These are phyloP conservation scores for Globisporangium spinosum DNA, from an alignment of 352 stramenopile genomes.

Conservation along the genomic window DNA sequence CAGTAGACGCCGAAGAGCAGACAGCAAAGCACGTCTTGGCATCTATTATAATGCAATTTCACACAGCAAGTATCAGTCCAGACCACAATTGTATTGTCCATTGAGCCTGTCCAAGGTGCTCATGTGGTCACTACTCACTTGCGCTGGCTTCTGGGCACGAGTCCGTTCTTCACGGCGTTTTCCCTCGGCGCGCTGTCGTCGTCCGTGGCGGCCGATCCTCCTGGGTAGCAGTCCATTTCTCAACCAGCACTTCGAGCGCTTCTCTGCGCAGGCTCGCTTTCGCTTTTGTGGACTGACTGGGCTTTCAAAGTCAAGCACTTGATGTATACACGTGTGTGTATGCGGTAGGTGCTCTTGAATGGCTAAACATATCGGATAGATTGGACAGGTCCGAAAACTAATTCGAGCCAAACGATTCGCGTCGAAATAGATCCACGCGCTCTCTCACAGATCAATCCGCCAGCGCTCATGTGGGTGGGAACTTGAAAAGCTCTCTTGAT, in stretches of 20 bases:
- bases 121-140: slow-evolving; percentile 19
- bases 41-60: slow-evolving; percentile 30
- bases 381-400: background rate
- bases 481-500: background rate
- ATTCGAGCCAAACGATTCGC: background rate
- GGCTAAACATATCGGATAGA: background rate
- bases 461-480: background rate
- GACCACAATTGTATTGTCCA: background rate
- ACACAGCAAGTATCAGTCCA: background rate
- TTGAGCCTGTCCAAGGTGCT: background rate
- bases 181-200: slow-evolving; percentile 9
- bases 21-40: slow-evolving; percentile 76
- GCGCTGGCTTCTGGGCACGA: slow-evolving; percentile 25
- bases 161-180: slow-evolving; percentile 17
- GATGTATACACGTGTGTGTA: background rate
- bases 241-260: background rate
- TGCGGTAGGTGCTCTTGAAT: background rate
- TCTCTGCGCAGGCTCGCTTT: background rate
- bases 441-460: background rate
- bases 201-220: slow-evolving; percentile 14
- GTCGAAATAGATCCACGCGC: background rate
- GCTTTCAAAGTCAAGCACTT: background rate
- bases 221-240: slow-evolving; percentile 26
- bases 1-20: slow-evolving; percentile 85
- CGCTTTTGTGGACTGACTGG: background rate